Percentiles rank a stretch among this genome's conserved stretches.
Evolutionary conservation across 2,329 filamentous ascomycete species (phyloP).

Genomic region (Epichloe scottii): DNA sequence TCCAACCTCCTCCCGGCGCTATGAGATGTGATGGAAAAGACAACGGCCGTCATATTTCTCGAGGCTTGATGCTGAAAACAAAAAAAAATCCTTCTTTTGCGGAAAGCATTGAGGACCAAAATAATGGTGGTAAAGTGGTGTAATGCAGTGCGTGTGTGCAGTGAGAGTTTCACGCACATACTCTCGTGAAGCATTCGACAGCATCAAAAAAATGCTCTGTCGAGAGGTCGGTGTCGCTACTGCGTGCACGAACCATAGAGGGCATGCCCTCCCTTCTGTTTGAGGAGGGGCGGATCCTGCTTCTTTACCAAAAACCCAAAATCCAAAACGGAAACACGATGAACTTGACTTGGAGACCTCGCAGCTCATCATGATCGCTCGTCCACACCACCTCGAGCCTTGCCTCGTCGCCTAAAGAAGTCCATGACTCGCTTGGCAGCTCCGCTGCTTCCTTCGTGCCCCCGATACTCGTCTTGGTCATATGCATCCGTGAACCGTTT

Average conservation of each 20-base stretch:
- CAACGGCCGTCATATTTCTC: neutral
- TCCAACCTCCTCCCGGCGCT: constrained; percentile 1
- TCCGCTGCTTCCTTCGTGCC: constrained; percentile 71
- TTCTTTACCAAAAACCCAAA: neutral
- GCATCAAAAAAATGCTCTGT: neutral
- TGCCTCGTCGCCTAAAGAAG: constrained; percentile 83
- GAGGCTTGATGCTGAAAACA: neutral
- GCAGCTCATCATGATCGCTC: constrained; percentile 23
- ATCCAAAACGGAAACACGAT: neutral
- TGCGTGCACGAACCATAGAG: neutral
- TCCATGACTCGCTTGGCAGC: constrained; percentile 94
- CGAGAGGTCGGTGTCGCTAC: neutral
- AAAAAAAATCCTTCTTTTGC: neutral
- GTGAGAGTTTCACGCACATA: neutral
- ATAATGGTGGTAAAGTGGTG: neutral
- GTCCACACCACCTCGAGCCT: constrained; percentile 52
- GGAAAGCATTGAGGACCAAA: neutral
- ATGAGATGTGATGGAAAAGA: neutral
- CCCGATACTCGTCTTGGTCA: constrained; percentile 54
- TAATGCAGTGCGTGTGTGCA: neutral
- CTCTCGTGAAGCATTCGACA: neutral
- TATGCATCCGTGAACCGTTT: constrained; percentile 86
- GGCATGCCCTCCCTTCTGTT: neutral
- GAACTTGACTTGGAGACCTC: neutral
- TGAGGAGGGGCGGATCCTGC: no score